Percentiles rank a stretch among this genome's conserved stretches.
phyloP scores from a whole-genome alignment of 1,139 yeast genomes.

The Geotrichum histeridarum region DNA sequence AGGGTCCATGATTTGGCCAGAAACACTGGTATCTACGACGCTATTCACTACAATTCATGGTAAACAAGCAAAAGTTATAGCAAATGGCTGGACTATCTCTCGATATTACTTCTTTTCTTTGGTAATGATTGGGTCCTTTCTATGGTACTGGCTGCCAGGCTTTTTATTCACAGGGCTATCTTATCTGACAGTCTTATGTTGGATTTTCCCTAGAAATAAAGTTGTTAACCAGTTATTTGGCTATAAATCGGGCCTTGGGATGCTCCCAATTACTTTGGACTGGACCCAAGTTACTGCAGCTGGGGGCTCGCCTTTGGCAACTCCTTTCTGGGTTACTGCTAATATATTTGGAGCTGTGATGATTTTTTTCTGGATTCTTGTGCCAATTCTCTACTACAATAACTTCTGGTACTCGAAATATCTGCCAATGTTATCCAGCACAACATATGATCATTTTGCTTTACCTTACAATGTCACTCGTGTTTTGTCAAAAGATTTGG shows the following conservation, averaged over 20 bases:
- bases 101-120: constrained; percentile 40
- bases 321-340: constrained; percentile 48
- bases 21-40: constrained; percentile 33
- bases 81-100: constrained; percentile 42
- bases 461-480: constrained; percentile 38
- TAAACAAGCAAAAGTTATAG: constrained; percentile 47
- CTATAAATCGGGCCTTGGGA: constrained; percentile 49
- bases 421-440: constrained; percentile 44
- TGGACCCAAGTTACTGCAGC: constrained; percentile 40
- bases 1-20: constrained; percentile 51
- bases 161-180: constrained; percentile 44
- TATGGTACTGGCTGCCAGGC: constrained; percentile 48
- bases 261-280: constrained; percentile 48
- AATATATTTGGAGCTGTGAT: constrained; percentile 44
- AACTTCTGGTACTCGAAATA: constrained; percentile 45
- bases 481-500: constrained; percentile 42
- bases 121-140: constrained; percentile 38
- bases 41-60: constrained; percentile 27
- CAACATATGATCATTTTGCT: constrained; percentile 42
- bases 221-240: constrained; percentile 52
- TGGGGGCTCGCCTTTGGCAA: constrained; percentile 47
- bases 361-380: constrained; percentile 33
- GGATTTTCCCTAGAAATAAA: constrained; percentile 44
- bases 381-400: constrained; percentile 41
- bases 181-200: constrained; percentile 33